Evolutionary conservation across 2,329 filamentous ascomycete species (phyloP).

Genomic region (Phoma herbarum): DNA sequence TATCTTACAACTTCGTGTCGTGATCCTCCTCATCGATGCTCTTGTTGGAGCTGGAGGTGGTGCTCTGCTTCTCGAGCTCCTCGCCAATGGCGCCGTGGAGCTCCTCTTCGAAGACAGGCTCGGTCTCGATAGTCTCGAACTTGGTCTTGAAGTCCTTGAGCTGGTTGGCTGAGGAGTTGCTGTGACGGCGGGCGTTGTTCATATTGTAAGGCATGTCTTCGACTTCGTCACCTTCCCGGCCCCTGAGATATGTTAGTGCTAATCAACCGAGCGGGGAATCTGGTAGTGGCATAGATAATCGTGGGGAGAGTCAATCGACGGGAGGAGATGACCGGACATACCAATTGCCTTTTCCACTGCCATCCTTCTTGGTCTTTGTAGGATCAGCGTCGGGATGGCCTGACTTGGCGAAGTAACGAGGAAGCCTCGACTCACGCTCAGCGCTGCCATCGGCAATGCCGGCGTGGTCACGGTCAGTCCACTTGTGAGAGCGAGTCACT

Average conservation of each 20-base stretch:
- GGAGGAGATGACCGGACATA: conserved; percentile 57
- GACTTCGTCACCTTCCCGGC: conserved; percentile 81
- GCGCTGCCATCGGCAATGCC: conserved; percentile 78
- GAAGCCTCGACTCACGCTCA: conserved; percentile 74
- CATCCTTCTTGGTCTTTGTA: conserved; percentile 96
- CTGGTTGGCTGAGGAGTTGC: conserved; percentile 82
- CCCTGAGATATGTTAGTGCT: conserved; percentile 66
- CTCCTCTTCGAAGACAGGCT: conserved; percentile 91
- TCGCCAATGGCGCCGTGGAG: conserved; percentile 73
- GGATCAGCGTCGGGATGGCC: conserved; percentile 84
- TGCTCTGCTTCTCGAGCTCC: conserved; percentile 64
- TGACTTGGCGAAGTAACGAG: conserved; percentile 91
- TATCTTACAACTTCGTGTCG: conserved; percentile 55
- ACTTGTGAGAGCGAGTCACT: conserved; percentile 99
- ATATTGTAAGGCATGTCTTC: conserved; percentile 85
- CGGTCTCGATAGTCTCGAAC: conserved; percentile 88
- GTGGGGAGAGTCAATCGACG: background rate
- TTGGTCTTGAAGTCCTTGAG: conserved; percentile 91
- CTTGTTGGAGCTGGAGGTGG: conserved; percentile 62
- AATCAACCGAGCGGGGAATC: background rate
- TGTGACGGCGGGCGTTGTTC: conserved; percentile 86
- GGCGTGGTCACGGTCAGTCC: conserved; percentile 90
- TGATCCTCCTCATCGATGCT: conserved; percentile 66
- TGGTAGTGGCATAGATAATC: too few relatives aligned
- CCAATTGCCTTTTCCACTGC: conserved; percentile 93